A percentile compares a stretch with the other conserved stretches of the same genome.
phyloP scores from a whole-genome alignment of 257 asterid genomes.

The Avicennia marina region DNA sequence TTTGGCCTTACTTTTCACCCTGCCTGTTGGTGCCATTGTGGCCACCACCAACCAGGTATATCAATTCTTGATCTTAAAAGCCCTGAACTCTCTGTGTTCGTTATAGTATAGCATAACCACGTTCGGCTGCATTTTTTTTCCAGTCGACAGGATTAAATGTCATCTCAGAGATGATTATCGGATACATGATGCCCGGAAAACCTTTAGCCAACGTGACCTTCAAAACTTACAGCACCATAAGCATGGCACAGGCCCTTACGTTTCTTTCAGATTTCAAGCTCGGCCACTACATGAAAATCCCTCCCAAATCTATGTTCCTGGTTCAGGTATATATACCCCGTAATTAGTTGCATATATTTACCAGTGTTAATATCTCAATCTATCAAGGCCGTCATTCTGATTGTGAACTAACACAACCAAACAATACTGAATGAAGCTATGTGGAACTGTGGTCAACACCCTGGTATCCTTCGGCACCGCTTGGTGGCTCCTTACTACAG shows the following conservation, averaged over 20 bases:
- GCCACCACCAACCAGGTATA: constrained; percentile 61
- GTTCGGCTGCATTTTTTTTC: not conserved
- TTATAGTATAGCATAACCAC: not conserved
- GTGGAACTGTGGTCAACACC: constrained; percentile 53
- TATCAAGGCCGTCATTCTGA: not conserved
- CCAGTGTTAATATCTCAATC: not conserved
- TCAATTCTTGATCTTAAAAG: not conserved
- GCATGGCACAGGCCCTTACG: constrained; percentile 50
- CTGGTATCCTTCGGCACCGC: constrained; percentile 52
- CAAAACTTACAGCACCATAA: constrained; percentile 49
- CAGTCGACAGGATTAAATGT: constrained; percentile 50
- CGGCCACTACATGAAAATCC: constrained; percentile 72
- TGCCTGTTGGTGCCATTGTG: constrained; percentile 49
- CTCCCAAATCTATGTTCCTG: constrained; percentile 67
- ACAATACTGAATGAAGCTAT: constrained; percentile 26
- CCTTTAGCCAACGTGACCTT: constrained; percentile 57
- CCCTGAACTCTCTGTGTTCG: not conserved
- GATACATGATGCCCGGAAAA: constrained; percentile 58
- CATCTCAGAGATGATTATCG: constrained; percentile 56
- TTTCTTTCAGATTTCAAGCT: constrained; percentile 62
- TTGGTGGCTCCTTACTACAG: constrained; percentile 61
- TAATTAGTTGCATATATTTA: not conserved
- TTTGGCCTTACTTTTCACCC: constrained; percentile 44
- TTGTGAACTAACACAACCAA: not conserved
- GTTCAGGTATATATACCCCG: constrained; percentile 35